Evolutionary conservation across 257 asterid species (phyloP).

Genomic region (Nicotiana otophora): DNA sequence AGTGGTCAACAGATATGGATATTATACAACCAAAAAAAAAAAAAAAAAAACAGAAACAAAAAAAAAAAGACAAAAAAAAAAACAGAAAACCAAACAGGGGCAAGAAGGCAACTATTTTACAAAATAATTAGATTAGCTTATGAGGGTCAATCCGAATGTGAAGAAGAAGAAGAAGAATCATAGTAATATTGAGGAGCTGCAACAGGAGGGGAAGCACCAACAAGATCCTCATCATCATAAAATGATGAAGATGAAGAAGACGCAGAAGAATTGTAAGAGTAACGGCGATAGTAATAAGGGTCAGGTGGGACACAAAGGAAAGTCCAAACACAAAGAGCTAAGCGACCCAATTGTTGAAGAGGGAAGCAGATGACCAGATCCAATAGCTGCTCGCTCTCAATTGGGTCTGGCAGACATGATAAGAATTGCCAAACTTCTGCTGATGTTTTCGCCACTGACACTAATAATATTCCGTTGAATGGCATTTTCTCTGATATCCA

Average conservation of each 20-base stretch:
- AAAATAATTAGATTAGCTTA: not conserved
- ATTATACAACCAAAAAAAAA: not conserved
- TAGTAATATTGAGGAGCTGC: not conserved
- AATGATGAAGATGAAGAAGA: slow-evolving; percentile 1
- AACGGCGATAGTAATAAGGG: slow-evolving; percentile 21
- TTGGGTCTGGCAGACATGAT: slow-evolving; percentile 42
- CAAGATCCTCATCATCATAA: not conserved
- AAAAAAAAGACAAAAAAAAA: not conserved
- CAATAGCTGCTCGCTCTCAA: slow-evolving; percentile 31
- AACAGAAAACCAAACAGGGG: not conserved
- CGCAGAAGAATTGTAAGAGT: slow-evolving; percentile 1
- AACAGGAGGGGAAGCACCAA: not conserved
- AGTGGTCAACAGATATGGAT: not conserved
- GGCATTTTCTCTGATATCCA: slow-evolving; percentile 21
- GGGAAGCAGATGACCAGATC: slow-evolving; percentile 47
- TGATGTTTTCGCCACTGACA: slow-evolving; percentile 28
- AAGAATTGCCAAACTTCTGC: slow-evolving; percentile 39
- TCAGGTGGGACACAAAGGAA: slow-evolving; percentile 38
- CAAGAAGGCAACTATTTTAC: not conserved
- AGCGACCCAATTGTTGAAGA: slow-evolving; percentile 36
- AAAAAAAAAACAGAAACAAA: not conserved
- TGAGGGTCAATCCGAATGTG: not conserved
- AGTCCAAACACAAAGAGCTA: slow-evolving; percentile 36
- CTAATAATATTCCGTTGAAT: slow-evolving; percentile 32
- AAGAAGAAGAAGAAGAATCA: not conserved